phyloP scores from a whole-genome alignment of 2,329 filamentous ascomycete genomes.

The Cladophialophora yegresii region DNA sequence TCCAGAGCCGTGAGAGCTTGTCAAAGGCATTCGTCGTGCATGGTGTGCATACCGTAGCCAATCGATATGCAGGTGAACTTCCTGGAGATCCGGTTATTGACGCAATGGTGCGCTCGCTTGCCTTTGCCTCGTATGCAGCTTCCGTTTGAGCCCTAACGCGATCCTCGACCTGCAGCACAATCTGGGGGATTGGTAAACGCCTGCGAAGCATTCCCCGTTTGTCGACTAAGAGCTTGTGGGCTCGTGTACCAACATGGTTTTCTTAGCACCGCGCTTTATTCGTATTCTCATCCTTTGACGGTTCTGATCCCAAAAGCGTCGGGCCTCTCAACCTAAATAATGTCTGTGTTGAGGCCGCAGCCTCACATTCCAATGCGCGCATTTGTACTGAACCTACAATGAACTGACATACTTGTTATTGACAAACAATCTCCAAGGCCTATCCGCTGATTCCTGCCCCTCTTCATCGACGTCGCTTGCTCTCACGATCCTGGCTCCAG shows the following conservation, averaged over 20 bases:
- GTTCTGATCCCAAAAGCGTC: neutral
- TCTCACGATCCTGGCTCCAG: slow-evolving; percentile 1
- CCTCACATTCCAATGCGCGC: slow-evolving; percentile 24
- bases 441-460: neutral
- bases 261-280: slow-evolving; percentile 1
- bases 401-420: slow-evolving; percentile 7
- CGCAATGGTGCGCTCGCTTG: neutral
- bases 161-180: neutral
- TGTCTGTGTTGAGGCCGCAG: slow-evolving; percentile 14
- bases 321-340: slow-evolving; percentile 6
- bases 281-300: slow-evolving; percentile 7
- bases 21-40: slow-evolving; percentile 14
- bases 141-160: neutral
- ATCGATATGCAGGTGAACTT: neutral
- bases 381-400: neutral
- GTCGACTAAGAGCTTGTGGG: neutral
- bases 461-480: neutral
- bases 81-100: neutral
- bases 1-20: neutral
- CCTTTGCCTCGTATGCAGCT: slow-evolving; percentile 13
- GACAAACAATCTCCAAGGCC: neutral
- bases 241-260: slow-evolving; percentile 14
- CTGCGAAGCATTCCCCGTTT: neutral
- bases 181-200: neutral
- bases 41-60: neutral